These are phyloP conservation scores for Termitomyces heimii DNA, from an alignment of 768 basidiomycete species.

Conservation along the genomic window DNA sequence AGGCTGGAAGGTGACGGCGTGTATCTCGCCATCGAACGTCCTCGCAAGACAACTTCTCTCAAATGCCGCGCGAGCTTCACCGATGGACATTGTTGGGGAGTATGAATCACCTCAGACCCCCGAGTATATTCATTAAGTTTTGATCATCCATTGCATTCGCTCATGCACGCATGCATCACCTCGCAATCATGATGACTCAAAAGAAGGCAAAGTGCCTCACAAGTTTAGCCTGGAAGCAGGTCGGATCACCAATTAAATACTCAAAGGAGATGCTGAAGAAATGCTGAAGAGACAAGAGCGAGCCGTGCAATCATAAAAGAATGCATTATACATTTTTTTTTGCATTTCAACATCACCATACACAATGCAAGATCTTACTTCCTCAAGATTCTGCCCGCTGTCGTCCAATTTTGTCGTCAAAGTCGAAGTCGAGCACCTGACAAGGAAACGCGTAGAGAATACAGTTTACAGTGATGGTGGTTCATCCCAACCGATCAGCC, in stretches of 20 bases:
- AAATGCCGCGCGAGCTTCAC: conserved; percentile 8
- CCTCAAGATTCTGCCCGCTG: background rate
- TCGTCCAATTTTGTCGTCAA: too few species aligned
- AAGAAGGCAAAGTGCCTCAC: background rate
- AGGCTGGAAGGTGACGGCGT: conserved; percentile 11
- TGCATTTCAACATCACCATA: background rate
- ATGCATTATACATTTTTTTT: background rate
- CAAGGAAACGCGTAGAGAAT: background rate
- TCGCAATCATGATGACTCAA: conserved; percentile 8
- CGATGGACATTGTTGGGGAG: background rate
- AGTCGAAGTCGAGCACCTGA: too few species aligned
- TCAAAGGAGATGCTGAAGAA: too few species aligned
- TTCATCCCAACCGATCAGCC: too few species aligned
- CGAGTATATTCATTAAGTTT: conserved; percentile 2
- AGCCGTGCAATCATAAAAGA: background rate
- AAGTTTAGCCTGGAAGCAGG: background rate
- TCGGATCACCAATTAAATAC: background rate
- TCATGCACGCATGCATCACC: background rate
- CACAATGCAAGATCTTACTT: background rate
- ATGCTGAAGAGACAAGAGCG: background rate
- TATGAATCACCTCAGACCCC: background rate
- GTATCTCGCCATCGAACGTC: conserved; percentile 1
- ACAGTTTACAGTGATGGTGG: too few species aligned
- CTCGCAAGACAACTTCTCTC: background rate
- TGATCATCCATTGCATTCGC: background rate